phyloP scores from a whole-genome alignment of 1,284 basidiomycete genomes.

The Tilletia caries region DNA sequence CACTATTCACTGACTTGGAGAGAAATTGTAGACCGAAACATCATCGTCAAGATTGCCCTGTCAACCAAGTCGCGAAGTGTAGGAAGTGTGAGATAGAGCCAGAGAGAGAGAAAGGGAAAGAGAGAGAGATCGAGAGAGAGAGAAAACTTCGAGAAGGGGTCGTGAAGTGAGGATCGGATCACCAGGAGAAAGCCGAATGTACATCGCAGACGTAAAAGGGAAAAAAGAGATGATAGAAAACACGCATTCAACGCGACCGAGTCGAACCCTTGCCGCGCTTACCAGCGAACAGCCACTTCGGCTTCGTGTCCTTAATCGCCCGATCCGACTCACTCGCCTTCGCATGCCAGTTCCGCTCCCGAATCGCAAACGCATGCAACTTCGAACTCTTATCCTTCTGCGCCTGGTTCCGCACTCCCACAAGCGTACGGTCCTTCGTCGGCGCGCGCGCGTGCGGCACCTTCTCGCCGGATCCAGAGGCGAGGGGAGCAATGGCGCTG shows the following conservation, averaged over 20 bases:
- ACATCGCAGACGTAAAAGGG: not conserved
- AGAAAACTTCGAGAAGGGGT: not conserved
- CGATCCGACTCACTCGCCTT: conserved; percentile 50
- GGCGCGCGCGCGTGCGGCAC: conserved; percentile 22
- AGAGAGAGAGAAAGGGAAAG: not conserved
- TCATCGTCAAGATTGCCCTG: too few species aligned
- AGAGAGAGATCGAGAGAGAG: not conserved
- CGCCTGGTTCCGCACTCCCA: conserved; percentile 40
- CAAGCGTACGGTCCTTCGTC: conserved; percentile 42
- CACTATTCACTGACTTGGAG: too few species aligned
- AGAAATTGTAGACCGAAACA: too few species aligned
- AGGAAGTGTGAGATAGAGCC: not conserved
- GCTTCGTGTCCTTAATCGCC: conserved; percentile 48
- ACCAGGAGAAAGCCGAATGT: not conserved
- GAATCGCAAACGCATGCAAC: conserved; percentile 41
- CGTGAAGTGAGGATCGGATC: not conserved
- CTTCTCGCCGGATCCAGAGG: conserved; percentile 5
- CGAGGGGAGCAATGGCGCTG: conserved; percentile 56
- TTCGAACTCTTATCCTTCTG: conserved; percentile 45
- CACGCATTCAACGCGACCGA: conserved; percentile 32
- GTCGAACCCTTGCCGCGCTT: conserved; percentile 50
- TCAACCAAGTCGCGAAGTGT: too few species aligned
- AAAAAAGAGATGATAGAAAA: not conserved
- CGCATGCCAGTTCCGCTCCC: conserved; percentile 44
- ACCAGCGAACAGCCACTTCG: conserved; percentile 17